These are phyloP conservation scores for Yamagishiella unicocca DNA, from an alignment of 139 green algal species.

Conservation along the genomic window DNA sequence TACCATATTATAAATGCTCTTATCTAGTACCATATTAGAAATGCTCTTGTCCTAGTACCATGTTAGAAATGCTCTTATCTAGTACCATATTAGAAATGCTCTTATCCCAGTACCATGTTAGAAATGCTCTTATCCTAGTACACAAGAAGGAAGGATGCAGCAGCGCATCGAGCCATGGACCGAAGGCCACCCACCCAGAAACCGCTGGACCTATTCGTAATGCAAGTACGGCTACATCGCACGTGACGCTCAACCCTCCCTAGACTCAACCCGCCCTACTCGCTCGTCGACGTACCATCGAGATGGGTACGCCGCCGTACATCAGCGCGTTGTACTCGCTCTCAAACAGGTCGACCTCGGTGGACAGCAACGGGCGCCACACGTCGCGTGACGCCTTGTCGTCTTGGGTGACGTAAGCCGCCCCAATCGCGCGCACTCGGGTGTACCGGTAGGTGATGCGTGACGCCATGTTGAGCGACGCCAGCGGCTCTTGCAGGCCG, in stretches of 20 bases:
- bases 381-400: neutral
- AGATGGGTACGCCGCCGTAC: slow-evolving; percentile 15
- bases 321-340: slow-evolving; percentile 37
- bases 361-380: slow-evolving; percentile 1
- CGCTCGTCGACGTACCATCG: slow-evolving; percentile 18
- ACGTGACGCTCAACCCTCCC: neutral
- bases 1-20: too few relatives aligned
- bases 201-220: neutral
- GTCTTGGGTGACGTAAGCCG: neutral
- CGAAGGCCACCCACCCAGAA: neutral
- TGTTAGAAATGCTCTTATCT: too few relatives aligned
- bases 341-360: slow-evolving; percentile 4
- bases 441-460: slow-evolving; percentile 48
- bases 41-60: too few relatives aligned
- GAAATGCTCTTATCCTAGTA: too few relatives aligned
- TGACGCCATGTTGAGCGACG: slow-evolving; percentile 38
- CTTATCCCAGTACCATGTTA: too few relatives aligned
- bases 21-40: too few relatives aligned
- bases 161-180: neutral
- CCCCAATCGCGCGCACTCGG: slow-evolving; percentile 14
- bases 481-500: slow-evolving; percentile 22
- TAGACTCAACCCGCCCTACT: neutral
- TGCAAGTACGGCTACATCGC: neutral
- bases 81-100: too few relatives aligned
- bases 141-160: neutral